Conservation (phyloP, 1,139 yeast species). For the Kluyveromyces sp. region DNA sequence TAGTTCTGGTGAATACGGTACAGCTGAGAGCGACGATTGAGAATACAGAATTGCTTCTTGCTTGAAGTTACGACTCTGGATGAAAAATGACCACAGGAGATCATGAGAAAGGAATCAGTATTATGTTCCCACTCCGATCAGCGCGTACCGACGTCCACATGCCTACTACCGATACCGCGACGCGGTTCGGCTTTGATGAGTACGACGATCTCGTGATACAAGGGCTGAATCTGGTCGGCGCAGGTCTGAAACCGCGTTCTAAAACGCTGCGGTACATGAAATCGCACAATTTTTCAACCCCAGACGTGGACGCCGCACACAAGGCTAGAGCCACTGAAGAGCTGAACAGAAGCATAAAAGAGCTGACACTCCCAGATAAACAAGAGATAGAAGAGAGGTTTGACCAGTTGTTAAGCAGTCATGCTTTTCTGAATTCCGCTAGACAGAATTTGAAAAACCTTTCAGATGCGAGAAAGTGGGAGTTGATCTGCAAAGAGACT, state of each 20-base stretch:
- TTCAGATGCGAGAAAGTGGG: conserved; percentile 24
- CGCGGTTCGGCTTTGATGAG: not conserved
- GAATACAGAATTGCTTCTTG: too few species aligned
- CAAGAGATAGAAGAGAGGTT: conserved; percentile 18
- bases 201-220: conserved; percentile 4
- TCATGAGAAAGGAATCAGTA: not conserved
- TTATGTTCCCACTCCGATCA: conserved; percentile 2
- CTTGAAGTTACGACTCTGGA: too few species aligned
- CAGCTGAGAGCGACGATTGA: too few species aligned
- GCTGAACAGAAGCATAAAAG: not conserved
- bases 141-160: not conserved
- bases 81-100: not conserved
- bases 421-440: conserved; percentile 17
- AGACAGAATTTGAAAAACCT: conserved; percentile 16
- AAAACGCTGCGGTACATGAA: conserved; percentile 3
- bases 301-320: conserved; percentile 1
- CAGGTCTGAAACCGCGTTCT: conserved; percentile 5
- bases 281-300: conserved; percentile 4
- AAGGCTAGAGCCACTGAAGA: not conserved
- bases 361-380: conserved; percentile 14
- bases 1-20: too few species aligned
- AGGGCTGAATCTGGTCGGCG: conserved; percentile 7
- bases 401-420: conserved; percentile 17
- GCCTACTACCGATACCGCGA: conserved; percentile 1
- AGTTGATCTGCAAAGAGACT: conserved; percentile 17